Percentiles rank a stretch among this genome's conserved stretches.
phyloP scores from a whole-genome alignment of 2,329 filamentous ascomycete genomes.

The Pezicula radicicola region DNA sequence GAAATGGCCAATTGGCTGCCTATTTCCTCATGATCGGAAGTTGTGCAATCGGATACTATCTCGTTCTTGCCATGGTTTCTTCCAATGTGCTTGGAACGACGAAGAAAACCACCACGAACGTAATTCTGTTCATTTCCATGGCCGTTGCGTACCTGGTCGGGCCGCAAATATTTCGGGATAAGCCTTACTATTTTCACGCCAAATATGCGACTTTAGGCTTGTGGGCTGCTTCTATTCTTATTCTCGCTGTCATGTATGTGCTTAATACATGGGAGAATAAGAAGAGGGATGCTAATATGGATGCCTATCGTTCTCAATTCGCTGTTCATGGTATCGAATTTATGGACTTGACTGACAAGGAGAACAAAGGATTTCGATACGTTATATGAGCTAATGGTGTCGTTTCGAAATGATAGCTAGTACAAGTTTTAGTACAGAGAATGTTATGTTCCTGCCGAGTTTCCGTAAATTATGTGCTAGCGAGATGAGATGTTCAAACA shows the following conservation, averaged over 20 bases:
- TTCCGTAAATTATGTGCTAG: too few species aligned
- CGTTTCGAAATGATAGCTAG: too few species aligned
- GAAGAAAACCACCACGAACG: not conserved
- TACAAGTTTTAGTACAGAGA: too few species aligned
- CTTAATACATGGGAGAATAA: not conserved
- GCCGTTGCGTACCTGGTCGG: not conserved
- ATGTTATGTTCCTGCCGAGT: too few species aligned
- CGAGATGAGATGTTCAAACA: too few species aligned
- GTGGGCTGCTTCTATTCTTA: not conserved
- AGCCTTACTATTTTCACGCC: not conserved
- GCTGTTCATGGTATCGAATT: slow-evolving; percentile 1
- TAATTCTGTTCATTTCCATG: not conserved
- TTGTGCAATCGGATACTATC: not conserved
- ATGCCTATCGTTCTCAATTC: too few species aligned
- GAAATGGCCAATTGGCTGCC: not conserved
- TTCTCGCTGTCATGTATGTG: not conserved
- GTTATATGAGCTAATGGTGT: not conserved
- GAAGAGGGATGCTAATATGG: not conserved
- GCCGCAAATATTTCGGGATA: not conserved
- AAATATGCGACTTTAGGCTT: not conserved
- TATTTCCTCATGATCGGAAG: slow-evolving; percentile 1
- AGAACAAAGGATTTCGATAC: slow-evolving; percentile 3
- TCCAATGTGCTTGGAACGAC: not conserved
- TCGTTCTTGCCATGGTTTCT: not conserved
- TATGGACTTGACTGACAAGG: slow-evolving; percentile 4